Percentiles rank a stretch among this genome's conserved stretches.
phyloP scores from a whole-genome alignment of 2,329 filamentous ascomycete genomes.

The Aureobasidium leucospermi region DNA sequence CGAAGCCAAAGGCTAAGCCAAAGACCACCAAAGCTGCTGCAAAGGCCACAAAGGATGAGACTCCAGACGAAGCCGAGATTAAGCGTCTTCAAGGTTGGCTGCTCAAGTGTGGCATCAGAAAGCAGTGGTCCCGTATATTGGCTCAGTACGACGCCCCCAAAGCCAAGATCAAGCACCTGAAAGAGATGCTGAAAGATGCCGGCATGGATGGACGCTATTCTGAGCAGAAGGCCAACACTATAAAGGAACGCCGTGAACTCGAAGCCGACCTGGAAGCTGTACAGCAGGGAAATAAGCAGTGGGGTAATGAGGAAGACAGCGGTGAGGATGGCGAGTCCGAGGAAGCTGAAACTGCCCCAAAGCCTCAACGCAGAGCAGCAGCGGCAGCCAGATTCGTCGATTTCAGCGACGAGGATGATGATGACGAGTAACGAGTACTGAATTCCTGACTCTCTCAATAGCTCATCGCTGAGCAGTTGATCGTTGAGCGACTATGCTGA shows the following conservation, averaged over 20 bases:
- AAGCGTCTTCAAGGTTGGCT: slow-evolving; percentile 84
- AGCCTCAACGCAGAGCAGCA: slow-evolving; percentile 18
- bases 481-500: slow-evolving; percentile 85
- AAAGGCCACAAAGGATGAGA: slow-evolving; percentile 26
- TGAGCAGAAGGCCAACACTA: slow-evolving; percentile 72
- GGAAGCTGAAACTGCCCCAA: slow-evolving; percentile 16
- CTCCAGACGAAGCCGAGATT: slow-evolving; percentile 68
- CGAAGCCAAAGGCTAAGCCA: slow-evolving; percentile 33
- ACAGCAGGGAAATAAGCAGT: slow-evolving; percentile 69
- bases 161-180: slow-evolving; percentile 77
- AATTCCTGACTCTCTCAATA: not conserved
- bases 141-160: slow-evolving; percentile 65
- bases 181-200: slow-evolving; percentile 65
- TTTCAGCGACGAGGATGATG: slow-evolving; percentile 30
- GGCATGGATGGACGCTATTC: slow-evolving; percentile 90
- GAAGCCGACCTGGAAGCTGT: slow-evolving; percentile 77
- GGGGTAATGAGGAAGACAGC: slow-evolving; percentile 49
- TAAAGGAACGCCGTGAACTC: slow-evolving; percentile 81
- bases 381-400: slow-evolving; percentile 28
- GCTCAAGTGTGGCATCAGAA: slow-evolving; percentile 83
- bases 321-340: slow-evolving; percentile 22
- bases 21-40: slow-evolving; percentile 29
- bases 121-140: slow-evolving; percentile 83
- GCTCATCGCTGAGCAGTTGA: slow-evolving; percentile 45
- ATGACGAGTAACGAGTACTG: slow-evolving; percentile 19